Evolutionary conservation across 169 alveolate genomes (phyloP).

Genomic region (Eimeria necatrix): DNA sequence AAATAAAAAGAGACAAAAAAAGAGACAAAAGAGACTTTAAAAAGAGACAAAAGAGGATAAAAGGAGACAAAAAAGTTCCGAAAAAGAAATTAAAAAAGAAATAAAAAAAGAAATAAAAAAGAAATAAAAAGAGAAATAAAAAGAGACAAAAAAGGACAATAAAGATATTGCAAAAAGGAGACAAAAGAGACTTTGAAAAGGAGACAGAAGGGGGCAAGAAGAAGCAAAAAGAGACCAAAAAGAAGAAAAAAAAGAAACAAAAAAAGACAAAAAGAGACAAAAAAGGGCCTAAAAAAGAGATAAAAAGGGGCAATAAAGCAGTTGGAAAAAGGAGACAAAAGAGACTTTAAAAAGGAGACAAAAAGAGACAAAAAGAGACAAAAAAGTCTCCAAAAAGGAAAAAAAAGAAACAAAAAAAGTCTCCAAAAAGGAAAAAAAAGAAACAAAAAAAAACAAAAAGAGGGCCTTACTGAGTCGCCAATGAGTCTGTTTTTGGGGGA

Average conservation of each 20-base stretch:
- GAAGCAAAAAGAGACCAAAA: not conserved
- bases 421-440: not conserved
- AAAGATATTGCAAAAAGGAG: not conserved
- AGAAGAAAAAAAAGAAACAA: conserved; percentile 30
- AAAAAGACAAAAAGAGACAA: not conserved
- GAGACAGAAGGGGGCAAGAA: not conserved
- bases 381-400: not conserved
- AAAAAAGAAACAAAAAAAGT: not conserved
- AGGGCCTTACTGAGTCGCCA: too few species aligned
- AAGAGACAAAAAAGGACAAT: not conserved
- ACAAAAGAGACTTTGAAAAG: not conserved
- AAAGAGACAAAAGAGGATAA: too few species aligned
- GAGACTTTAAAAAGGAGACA: not conserved
- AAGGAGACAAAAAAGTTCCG: too few species aligned
- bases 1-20: too few species aligned
- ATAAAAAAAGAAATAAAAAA: not conserved
- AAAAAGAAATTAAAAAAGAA: too few species aligned
- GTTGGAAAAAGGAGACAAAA: not conserved
- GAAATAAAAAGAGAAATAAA: not conserved
- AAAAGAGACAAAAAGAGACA: not conserved
- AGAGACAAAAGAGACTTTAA: too few species aligned
- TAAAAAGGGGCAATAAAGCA: too few species aligned
- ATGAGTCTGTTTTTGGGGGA: too few species aligned
- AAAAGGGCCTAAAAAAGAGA: too few species aligned
- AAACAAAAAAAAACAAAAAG: not conserved